Base-by-base conservation (phyloP, 257 asterid species). In the Cordia subcordata region DNA sequence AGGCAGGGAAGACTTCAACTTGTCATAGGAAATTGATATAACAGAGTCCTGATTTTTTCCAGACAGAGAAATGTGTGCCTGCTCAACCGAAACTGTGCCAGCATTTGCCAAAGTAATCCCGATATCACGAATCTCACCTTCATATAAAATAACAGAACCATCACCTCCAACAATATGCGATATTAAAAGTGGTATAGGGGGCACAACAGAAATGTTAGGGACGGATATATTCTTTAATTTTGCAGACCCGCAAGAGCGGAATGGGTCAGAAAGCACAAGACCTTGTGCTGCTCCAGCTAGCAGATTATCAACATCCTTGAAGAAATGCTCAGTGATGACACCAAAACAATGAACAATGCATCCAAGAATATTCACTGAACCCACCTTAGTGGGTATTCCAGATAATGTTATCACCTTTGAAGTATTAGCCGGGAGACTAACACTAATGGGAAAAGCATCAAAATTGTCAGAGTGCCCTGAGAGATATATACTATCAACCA, bases 21-120 rank as follows among this genome's bases (percentile, higher is more conserved):
- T 77, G 66, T 93, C 94, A 63, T 81, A 79, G 68, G 81, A 81
- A 65, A 84, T 69, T 51, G 86, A 83, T 55, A 85, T 79, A 50
- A 93, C 84, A 59, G 96, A 85, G 71, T 93, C 99, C 74, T 93
- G 99, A 76, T 93, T 89, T 75, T 89, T 93, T 70, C 99, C 99
- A 5, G 97, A 86, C 64, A 93, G 68, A 13, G 99, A 93, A 54
- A 93, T 64, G 69, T 93, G 93, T 54, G 95, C 94, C 75, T 89
- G 94, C 68, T 93, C 94, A 71, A 93, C 95, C 22, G 99, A 94
- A 70, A 93, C 95, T 14, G 97, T 93, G 66, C 99, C 97, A 44
- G 99, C 99, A 85, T 93, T 93, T 4, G 97, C 86, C 78, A 93
- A 67, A 61, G 87, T 82, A 68, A 93, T 83, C 88, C 88, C 72